Conservation (phyloP, 371 early-diverging fungal species). For the Catenaria anguillulae region DNA sequence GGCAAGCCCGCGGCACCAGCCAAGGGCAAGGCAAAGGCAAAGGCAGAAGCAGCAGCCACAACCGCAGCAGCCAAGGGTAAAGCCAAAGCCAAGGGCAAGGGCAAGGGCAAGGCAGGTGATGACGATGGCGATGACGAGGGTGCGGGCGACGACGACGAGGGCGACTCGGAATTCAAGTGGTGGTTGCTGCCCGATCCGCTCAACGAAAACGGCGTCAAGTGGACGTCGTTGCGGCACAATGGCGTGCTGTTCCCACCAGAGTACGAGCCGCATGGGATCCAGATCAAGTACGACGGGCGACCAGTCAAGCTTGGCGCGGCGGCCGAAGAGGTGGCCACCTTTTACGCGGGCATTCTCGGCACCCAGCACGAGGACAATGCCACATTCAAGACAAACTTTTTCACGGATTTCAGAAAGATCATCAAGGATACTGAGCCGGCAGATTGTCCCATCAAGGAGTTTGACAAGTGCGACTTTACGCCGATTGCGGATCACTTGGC, state of each 20-base stretch:
- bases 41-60: too few species aligned
- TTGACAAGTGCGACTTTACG: conserved; percentile 77
- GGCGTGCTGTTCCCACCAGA: conserved; percentile 86
- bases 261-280: conserved; percentile 79
- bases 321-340: conserved; percentile 88
- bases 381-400: conserved; percentile 80
- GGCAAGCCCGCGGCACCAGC: too few species aligned
- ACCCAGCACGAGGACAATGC: conserved; percentile 73
- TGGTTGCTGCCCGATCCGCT: conserved; percentile 29
- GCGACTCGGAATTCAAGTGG: conserved; percentile 32
- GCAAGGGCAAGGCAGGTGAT: not conserved
- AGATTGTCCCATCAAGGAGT: conserved; percentile 52
- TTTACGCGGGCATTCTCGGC: conserved; percentile 74
- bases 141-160: conserved; percentile 3
- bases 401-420: conserved; percentile 61
- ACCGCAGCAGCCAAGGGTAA: too few species aligned
- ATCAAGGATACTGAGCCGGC: conserved; percentile 47
- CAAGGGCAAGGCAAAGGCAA: too few species aligned
- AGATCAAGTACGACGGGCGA: conserved; percentile 74
- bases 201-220: conserved; percentile 38
- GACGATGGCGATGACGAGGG: too few species aligned
- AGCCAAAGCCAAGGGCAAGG: too few species aligned
- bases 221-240: conserved; percentile 74
- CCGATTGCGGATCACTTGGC: conserved; percentile 69
- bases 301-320: conserved; percentile 54